A percentile compares a stretch with the other conserved stretches of the same genome.
These are phyloP conservation scores for Globisporangium cederbergense DNA, from an alignment of 352 stramenopile genomes.

Conservation along the genomic window DNA sequence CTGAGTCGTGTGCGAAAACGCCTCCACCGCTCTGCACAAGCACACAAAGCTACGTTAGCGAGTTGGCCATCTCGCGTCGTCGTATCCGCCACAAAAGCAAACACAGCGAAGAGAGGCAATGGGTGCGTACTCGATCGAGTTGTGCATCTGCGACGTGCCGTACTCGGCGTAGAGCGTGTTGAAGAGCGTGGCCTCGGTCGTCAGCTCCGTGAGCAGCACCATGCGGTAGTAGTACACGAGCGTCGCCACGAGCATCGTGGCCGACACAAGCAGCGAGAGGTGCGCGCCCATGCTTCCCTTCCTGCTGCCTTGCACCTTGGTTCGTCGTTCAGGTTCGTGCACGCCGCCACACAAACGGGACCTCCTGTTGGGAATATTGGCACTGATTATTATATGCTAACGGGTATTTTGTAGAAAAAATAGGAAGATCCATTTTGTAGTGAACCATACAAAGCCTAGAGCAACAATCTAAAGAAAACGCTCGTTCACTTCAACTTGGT, in stretches of 20 bases:
- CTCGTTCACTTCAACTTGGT: no score
- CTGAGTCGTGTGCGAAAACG: conserved; percentile 37
- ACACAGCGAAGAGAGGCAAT: conserved; percentile 2
- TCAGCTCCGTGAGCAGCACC: conserved; percentile 71
- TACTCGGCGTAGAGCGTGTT: conserved; percentile 78
- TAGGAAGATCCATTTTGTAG: no score
- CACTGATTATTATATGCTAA: no score
- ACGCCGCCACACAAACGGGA: no score
- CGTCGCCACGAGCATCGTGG: conserved; percentile 53
- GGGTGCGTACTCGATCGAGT: conserved; percentile 40
- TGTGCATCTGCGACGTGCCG: conserved; percentile 52
- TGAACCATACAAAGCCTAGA: no score
- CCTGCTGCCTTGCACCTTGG: background rate
- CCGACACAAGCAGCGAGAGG: conserved; percentile 52
- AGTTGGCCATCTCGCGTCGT: no score
- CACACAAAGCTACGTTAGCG: background rate
- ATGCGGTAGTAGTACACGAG: conserved; percentile 74
- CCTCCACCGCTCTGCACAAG: conserved; percentile 42
- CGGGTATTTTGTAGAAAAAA: no score
- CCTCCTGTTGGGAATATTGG: no score
- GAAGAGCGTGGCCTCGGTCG: conserved; percentile 63
- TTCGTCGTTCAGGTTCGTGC: background rate
- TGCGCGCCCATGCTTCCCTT: conserved; percentile 27
- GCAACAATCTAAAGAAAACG: no score
- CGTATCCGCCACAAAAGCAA: background rate